These are phyloP conservation scores for Chrysoporthe cubensis DNA, from an alignment of 2,329 filamentous ascomycete genomes.

Conservation along the genomic window DNA sequence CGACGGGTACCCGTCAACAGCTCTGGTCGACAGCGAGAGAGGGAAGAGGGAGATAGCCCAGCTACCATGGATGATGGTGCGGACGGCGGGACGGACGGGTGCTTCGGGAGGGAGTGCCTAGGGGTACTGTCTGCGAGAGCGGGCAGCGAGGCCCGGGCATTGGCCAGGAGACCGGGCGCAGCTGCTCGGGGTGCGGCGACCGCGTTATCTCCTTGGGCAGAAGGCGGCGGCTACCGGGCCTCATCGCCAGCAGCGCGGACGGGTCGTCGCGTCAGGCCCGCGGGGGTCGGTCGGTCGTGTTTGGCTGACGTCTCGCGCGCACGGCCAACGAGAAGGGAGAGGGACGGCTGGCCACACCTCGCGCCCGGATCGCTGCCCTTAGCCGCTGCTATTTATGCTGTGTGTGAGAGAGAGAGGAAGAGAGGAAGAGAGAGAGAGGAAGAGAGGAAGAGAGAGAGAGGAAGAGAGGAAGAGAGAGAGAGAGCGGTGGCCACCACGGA, in stretches of 20 bases:
- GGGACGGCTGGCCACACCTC: background rate
- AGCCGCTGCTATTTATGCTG: conserved; percentile 16
- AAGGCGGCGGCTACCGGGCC: conserved; percentile 4
- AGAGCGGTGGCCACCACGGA: conserved; percentile 7
- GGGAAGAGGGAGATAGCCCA: background rate
- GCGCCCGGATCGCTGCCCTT: conserved; percentile 17
- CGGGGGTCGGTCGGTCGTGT: too few relatives aligned
- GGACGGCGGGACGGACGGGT: conserved; percentile 25
- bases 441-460: too few relatives aligned
- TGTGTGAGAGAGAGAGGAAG: too few relatives aligned
- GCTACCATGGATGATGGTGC: conserved; percentile 13
- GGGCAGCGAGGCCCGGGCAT: conserved; percentile 2
- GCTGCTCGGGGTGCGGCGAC: conserved; percentile 7
- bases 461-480: too few relatives aligned
- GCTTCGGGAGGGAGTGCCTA: conserved; percentile 15
- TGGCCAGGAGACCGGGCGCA: conserved; percentile 6
- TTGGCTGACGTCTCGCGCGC: conserved; percentile 9
- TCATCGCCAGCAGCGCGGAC: conserved; percentile 16
- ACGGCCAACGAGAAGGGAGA: background rate
- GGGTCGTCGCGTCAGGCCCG: conserved; percentile 21
- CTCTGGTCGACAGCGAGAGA: background rate
- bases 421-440: too few relatives aligned
- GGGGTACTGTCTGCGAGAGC: conserved; percentile 15
- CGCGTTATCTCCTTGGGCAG: conserved; percentile 17
- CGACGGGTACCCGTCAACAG: background rate